These are phyloP conservation scores for Salvia miltiorrhiza DNA, from an alignment of 257 asterid genomes.

Conservation along the genomic window DNA sequence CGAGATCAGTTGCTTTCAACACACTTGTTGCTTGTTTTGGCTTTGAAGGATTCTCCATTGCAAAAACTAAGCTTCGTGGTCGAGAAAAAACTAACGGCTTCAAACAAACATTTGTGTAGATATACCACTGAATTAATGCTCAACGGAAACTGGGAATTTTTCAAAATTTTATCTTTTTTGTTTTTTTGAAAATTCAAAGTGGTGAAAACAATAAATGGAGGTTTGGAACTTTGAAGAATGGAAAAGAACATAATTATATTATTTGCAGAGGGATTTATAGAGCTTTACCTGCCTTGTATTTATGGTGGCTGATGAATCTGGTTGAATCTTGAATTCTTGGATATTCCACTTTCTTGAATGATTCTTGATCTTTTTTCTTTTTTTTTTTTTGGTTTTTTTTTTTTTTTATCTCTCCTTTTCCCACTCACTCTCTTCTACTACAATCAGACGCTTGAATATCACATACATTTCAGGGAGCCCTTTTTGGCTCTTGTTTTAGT, in stretches of 20 bases:
- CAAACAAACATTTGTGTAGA: not conserved
- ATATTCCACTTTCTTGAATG: too few species aligned
- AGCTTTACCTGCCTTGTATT: conserved; percentile 14
- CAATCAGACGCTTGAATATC: conserved; percentile 59
- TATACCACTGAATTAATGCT: not conserved
- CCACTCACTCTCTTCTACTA: conserved; percentile 67
- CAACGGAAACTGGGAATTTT: conserved; percentile 22
- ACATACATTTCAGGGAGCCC: conserved; percentile 67
- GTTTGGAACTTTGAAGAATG: too few species aligned
- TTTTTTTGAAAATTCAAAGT: conserved; percentile 18
- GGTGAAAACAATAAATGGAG: not conserved
- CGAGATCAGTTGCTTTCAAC: conserved; percentile 37
- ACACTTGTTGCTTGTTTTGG: not conserved
- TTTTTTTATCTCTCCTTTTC: conserved; percentile 62
- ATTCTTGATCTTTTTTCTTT: not conserved
- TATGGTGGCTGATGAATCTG: conserved; percentile 17
- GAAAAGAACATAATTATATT: not conserved
- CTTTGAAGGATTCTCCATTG: conserved; percentile 23
- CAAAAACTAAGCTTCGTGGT: not conserved
- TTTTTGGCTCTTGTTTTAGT: conserved; percentile 49
- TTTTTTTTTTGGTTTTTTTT: too few species aligned
- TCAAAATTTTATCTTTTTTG: not conserved
- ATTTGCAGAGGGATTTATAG: not conserved
- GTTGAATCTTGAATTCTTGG: not conserved
- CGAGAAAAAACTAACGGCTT: not conserved